phyloP scores from a whole-genome alignment of 495 filamentous ascomycete species.

The Penicillium flavigenum region DNA sequence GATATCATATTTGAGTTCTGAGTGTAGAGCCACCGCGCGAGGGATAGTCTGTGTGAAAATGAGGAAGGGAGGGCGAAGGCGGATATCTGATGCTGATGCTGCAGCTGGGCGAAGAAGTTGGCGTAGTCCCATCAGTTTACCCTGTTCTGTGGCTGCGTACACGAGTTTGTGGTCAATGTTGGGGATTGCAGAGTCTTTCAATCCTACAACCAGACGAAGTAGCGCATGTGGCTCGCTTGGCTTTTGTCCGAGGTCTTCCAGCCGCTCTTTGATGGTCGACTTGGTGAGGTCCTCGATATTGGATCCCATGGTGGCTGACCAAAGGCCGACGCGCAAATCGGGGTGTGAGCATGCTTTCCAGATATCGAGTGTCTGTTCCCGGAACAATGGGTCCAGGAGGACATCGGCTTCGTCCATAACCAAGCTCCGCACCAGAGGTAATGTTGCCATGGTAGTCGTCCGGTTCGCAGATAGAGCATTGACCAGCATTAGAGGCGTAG shows the following conservation, averaged over 20 bases:
- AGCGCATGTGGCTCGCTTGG: slow-evolving; percentile 47
- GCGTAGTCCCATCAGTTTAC: slow-evolving; percentile 88
- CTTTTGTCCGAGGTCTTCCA: slow-evolving; percentile 22
- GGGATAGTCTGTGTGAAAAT: slow-evolving; percentile 95
- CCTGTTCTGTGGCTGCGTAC: slow-evolving; percentile 88
- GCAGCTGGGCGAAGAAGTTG: slow-evolving; percentile 84
- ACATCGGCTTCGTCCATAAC: slow-evolving; percentile 95
- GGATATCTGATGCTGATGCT: slow-evolving; percentile 52
- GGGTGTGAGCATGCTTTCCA: slow-evolving; percentile 74
- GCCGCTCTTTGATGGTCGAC: slow-evolving; percentile 57
- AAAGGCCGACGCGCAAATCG: slow-evolving; percentile 70
- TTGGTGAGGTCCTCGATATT: slow-evolving; percentile 77
- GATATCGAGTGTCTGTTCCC: slow-evolving; percentile 82
- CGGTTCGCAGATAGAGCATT: slow-evolving; percentile 63
- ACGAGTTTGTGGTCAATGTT: slow-evolving; percentile 85
- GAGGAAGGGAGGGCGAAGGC: slow-evolving; percentile 82
- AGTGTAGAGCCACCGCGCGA: slow-evolving; percentile 79
- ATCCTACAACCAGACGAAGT: slow-evolving; percentile 82
- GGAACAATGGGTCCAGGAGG: slow-evolving; percentile 85
- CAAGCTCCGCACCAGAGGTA: slow-evolving; percentile 67
- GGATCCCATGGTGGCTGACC: slow-evolving; percentile 96
- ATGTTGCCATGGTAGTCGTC: slow-evolving; percentile 39
- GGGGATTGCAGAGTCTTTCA: slow-evolving; percentile 92
- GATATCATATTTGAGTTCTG: slow-evolving; percentile 93
- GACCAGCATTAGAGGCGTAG: slow-evolving; percentile 77